These are phyloP conservation scores for Colletotrichum acutatum DNA, from an alignment of 2,329 filamentous ascomycete genomes.

Conservation along the genomic window DNA sequence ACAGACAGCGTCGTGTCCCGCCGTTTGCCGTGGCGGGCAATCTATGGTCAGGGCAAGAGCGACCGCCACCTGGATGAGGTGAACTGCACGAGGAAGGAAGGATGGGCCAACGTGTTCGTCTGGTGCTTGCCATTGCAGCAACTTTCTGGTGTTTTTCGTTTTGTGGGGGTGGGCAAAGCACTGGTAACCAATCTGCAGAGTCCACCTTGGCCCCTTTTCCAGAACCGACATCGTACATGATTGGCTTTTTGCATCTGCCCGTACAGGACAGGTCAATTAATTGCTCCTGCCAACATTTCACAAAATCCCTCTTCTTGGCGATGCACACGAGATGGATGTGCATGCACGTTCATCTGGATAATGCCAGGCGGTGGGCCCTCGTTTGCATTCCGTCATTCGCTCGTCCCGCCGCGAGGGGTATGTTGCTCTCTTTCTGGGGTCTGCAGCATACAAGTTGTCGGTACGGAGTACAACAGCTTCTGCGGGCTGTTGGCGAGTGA, in stretches of 20 bases:
- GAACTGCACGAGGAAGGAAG: background rate
- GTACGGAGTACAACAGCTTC: background rate
- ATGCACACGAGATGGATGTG: slow-evolving; percentile 7
- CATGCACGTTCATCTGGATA: slow-evolving; percentile 16
- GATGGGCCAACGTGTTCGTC: background rate
- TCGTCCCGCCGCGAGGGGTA: slow-evolving; percentile 1
- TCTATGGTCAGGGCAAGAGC: no score
- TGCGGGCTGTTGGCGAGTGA: slow-evolving; percentile 3
- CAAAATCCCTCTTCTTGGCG: slow-evolving; percentile 14
- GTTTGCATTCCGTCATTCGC: slow-evolving; percentile 16
- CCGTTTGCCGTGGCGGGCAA: slow-evolving; percentile 4
- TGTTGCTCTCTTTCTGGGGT: background rate
- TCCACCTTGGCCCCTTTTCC: background rate
- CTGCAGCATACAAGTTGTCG: background rate
- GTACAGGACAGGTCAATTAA: background rate
- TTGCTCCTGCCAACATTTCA: slow-evolving; percentile 7
- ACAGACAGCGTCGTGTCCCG: background rate
- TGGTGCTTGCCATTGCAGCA: background rate
- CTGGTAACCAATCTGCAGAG: background rate
- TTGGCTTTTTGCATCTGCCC: slow-evolving; percentile 1
- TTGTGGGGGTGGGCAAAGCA: slow-evolving; percentile 4
- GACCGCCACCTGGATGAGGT: background rate
- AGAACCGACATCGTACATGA: background rate
- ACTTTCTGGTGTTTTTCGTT: background rate
- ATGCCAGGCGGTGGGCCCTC: slow-evolving; percentile 4